Evolutionary conservation across 1,284 basidiomycete species (phyloP).

Genomic region (Agroathelia rolfsii): DNA sequence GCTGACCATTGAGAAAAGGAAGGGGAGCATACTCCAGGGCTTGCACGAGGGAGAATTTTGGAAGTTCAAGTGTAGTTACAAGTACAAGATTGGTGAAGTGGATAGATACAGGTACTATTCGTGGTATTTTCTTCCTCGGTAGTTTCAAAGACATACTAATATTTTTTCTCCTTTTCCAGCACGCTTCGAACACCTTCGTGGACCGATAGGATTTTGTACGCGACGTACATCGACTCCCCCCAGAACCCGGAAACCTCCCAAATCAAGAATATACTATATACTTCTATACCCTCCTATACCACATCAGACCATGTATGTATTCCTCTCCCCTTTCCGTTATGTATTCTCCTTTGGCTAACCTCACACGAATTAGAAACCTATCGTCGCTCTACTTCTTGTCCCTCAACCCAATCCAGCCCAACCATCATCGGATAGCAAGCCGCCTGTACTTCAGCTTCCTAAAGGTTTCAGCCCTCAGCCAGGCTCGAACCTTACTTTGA

Average conservation of each 20-base stretch:
- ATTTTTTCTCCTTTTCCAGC: constrained; percentile 25
- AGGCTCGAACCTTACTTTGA: constrained; percentile 42
- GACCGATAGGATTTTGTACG: constrained; percentile 91
- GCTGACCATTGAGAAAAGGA: constrained; percentile 52
- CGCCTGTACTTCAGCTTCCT: constrained; percentile 42
- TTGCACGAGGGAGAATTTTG: constrained; percentile 78
- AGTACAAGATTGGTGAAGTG: constrained; percentile 71
- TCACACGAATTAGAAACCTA: constrained; percentile 45
- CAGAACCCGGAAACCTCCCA: constrained; percentile 38
- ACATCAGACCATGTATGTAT: constrained; percentile 62
- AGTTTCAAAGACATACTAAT: no score
- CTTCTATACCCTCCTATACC: constrained; percentile 66
- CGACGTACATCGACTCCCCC: constrained; percentile 65
- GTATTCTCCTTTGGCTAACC: constrained; percentile 14
- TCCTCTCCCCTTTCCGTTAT: constrained; percentile 6
- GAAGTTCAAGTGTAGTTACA: constrained; percentile 84
- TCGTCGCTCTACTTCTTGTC: constrained; percentile 51
- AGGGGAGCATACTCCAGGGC: constrained; percentile 58
- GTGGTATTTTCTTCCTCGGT: constrained; percentile 4
- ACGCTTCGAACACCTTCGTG: constrained; percentile 79
- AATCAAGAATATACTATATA: constrained; percentile 61
- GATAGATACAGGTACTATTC: constrained; percentile 62
- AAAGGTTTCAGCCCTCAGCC: constrained; percentile 36
- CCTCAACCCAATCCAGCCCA: constrained; percentile 28
- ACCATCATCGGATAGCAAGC: constrained; percentile 14